Conservation (phyloP, 805 yeast genomes). For the Ogataea corticis region DNA sequence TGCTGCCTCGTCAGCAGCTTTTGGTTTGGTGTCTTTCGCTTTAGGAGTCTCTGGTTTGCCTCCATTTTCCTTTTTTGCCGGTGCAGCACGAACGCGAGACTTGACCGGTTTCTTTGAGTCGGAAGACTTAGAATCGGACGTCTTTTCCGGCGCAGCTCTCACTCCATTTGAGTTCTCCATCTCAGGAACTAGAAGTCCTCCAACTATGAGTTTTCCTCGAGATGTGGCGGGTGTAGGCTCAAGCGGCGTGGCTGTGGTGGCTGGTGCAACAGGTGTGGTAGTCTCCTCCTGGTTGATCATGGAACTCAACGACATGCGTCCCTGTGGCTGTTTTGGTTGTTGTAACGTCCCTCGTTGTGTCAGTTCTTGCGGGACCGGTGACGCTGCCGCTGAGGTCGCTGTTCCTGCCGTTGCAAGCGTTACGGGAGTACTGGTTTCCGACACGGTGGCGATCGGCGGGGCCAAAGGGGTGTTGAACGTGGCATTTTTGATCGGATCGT, state of each 20-base stretch:
- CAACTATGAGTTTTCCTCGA: constrained; percentile 13
- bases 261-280: background rate
- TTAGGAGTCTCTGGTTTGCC: background rate
- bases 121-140: constrained; percentile 2
- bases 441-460: background rate
- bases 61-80: constrained; percentile 5
- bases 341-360: too few species aligned
- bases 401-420: background rate
- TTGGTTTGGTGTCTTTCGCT: background rate
- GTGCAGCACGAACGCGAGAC: constrained; percentile 1
- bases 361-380: background rate
- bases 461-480: constrained; percentile 1
- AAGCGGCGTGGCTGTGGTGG: background rate
- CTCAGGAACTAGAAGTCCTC: constrained; percentile 16
- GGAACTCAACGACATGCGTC: constrained; percentile 27
- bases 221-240: background rate
- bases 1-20: background rate
- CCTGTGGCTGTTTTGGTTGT: background rate
- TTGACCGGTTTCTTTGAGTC: constrained; percentile 7
- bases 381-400: constrained; percentile 1
- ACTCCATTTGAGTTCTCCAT: background rate
- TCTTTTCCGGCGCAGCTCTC: constrained; percentile 1
- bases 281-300: constrained; percentile 27
- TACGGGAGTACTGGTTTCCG: background rate
- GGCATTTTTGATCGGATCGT: constrained; percentile 20